These are phyloP conservation scores for Ricinus communis DNA, from an alignment of 345 rosid genomes.

Conservation along the genomic window DNA sequence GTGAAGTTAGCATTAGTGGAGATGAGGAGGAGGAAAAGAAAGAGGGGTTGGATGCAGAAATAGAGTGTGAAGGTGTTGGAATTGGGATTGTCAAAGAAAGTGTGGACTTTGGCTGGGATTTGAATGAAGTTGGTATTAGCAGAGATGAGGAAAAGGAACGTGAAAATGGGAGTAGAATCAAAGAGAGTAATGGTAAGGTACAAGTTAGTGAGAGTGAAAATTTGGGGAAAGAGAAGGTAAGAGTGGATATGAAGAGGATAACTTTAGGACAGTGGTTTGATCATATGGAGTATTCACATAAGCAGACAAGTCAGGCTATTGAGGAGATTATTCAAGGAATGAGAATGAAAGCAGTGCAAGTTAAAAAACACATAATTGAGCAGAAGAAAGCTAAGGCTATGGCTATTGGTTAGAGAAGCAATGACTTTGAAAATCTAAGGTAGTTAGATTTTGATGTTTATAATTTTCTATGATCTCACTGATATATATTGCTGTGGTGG, in stretches of 20 bases:
- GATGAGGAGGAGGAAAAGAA: not conserved
- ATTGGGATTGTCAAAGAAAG: not conserved
- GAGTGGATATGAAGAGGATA: constrained; percentile 46
- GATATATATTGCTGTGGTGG: not conserved
- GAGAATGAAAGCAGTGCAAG: constrained; percentile 46
- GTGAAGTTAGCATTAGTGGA: not conserved
- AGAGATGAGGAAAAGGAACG: too few relatives aligned
- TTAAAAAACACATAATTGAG: constrained; percentile 46
- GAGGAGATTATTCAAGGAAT: constrained; percentile 63
- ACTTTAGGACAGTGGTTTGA: constrained; percentile 66
- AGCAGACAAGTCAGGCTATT: constrained; percentile 51
- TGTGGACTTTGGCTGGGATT: too few relatives aligned
- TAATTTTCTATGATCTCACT: not conserved
- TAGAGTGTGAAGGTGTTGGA: not conserved
- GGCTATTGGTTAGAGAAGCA: constrained; percentile 8
- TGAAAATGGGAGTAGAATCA: not conserved
- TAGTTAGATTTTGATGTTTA: not conserved
- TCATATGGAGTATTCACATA: constrained; percentile 50
- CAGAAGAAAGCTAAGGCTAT: constrained; percentile 40
- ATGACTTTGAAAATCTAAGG: not conserved
- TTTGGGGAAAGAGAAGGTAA: constrained; percentile 15
- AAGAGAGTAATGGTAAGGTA: constrained; percentile 8
- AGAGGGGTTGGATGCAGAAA: constrained; percentile 18
- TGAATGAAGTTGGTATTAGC: not conserved
- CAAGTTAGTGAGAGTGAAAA: not conserved